These are phyloP conservation scores for Brassica carinata DNA, from an alignment of 345 rosid genomes.

Conservation along the genomic window DNA sequence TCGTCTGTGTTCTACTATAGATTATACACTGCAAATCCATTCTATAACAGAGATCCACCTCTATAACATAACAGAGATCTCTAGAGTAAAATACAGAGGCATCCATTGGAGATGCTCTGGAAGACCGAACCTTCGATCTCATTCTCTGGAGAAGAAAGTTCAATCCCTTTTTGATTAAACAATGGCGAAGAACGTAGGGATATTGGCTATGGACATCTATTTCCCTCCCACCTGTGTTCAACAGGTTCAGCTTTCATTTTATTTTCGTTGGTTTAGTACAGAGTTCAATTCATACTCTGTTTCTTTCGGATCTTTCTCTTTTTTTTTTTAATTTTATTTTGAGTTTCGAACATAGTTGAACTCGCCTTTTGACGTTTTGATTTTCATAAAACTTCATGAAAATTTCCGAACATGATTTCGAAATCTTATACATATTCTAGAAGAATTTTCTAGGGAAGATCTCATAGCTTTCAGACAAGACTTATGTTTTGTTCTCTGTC, in stretches of 20 bases:
- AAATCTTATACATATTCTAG: not conserved
- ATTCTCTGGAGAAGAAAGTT: not conserved
- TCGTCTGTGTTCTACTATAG: too few relatives aligned
- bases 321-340: not conserved
- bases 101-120: too few relatives aligned
- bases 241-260: constrained; percentile 54
- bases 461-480: not conserved
- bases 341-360: not conserved
- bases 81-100: too few relatives aligned
- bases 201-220: constrained; percentile 92
- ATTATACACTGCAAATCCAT: too few relatives aligned
- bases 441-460: not conserved
- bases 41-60: too few relatives aligned
- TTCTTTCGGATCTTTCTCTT: not conserved
- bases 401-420: not conserved
- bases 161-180: not conserved
- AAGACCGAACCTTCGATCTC: constrained; percentile 19
- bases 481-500: not conserved
- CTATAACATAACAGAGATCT: too few relatives aligned
- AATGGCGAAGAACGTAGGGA: constrained; percentile 98
- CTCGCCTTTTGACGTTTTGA: not conserved
- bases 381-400: constrained; percentile 13
- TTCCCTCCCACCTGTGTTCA: constrained; percentile 96
- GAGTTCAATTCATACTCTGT: constrained; percentile 19
- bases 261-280: not conserved